Percentiles rank a stretch among this genome's conserved stretches.
phyloP scores from a whole-genome alignment of 495 filamentous ascomycete genomes.

The Xylaria sp. region DNA sequence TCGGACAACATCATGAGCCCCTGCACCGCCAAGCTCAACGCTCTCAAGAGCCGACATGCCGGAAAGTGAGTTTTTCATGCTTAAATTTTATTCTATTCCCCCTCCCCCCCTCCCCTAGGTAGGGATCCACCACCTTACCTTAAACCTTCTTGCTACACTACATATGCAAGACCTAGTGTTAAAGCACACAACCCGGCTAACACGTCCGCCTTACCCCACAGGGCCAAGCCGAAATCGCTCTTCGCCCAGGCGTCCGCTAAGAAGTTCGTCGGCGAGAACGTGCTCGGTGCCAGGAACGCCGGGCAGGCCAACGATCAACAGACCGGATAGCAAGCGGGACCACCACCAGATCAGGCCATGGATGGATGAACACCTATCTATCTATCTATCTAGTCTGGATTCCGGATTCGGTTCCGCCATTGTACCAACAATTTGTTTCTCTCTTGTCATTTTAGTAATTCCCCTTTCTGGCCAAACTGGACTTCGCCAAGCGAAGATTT shows the following conservation, averaged over 20 bases:
- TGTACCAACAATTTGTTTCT: constrained; percentile 22
- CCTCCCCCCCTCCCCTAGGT: too few relatives aligned
- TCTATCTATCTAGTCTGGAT: constrained; percentile 4
- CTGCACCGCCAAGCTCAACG: constrained; percentile 86
- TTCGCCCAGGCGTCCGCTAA: constrained; percentile 67
- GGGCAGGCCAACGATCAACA: constrained; percentile 6
- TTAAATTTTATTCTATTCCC: not conserved
- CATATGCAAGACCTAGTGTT: not conserved
- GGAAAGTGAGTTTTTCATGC: constrained; percentile 60
- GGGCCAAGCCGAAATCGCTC: constrained; percentile 68
- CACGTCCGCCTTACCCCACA: constrained; percentile 32
- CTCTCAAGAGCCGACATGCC: constrained; percentile 83
- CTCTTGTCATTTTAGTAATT: constrained; percentile 9
- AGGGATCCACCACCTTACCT: not conserved
- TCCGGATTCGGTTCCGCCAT: constrained; percentile 4
- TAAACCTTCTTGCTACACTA: not conserved
- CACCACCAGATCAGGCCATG: not conserved
- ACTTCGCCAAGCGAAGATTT: not conserved
- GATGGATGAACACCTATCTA: not conserved
- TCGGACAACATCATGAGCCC: constrained; percentile 93
- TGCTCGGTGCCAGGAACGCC: constrained; percentile 36
- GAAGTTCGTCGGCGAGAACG: constrained; percentile 53
- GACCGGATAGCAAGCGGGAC: not conserved
- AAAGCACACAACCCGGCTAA: not conserved
- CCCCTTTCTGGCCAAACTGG: not conserved